Base-by-base conservation (phyloP, 1,139 yeast species). In the Yamadazyma sp. region DNA sequence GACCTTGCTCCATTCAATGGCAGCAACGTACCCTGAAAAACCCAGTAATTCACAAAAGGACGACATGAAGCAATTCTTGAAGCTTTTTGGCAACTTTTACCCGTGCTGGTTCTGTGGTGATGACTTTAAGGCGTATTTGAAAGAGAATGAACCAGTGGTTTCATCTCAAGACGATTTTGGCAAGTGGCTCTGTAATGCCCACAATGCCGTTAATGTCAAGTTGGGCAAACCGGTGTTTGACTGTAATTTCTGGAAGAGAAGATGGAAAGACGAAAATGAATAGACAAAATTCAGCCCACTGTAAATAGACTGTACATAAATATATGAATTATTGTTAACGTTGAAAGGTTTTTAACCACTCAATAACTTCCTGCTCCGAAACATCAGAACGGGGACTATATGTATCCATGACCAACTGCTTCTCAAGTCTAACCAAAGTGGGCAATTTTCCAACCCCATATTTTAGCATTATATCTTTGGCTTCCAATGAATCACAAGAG, bases 61-160 rank as follows among this genome's bases (percentile, higher is more conserved):
- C 9, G 95, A 89, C 46, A 77, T 92, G 81, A 68, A 66, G 36
- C 76, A 78, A 42, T 90, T 92, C 50, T 57, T 92, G 37, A 66
- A 64, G 13, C 67, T 87, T 6, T 88, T 92, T 58, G 81, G 95
- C 4, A 79, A 81, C 46, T 71, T 90, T 34, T 92, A 92, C 54
- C 99, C 99, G 2, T 92, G 98, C 61, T 84, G 94, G 86, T 82
- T 78, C 65, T 94, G 98, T 64, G 97, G 95, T 0, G 78, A 77
- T 33, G 97, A 90, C 56, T 87, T 94, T 59, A 74, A 79, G 40
- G 62, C 63, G 20, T 89, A 86, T 62, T 69, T 87, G 33, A 59
- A 59, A 23, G 65, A 61, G 40, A 70, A 84, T 47, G 80, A 80
- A 47, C 95, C 96, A 5, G 70, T 71, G 43, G 88, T 85, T 4